Percentiles rank a stretch among this genome's conserved stretches.
These are phyloP conservation scores for Aspergillus carlsbadensis DNA, from an alignment of 495 filamentous ascomycete genomes.

Conservation along the genomic window DNA sequence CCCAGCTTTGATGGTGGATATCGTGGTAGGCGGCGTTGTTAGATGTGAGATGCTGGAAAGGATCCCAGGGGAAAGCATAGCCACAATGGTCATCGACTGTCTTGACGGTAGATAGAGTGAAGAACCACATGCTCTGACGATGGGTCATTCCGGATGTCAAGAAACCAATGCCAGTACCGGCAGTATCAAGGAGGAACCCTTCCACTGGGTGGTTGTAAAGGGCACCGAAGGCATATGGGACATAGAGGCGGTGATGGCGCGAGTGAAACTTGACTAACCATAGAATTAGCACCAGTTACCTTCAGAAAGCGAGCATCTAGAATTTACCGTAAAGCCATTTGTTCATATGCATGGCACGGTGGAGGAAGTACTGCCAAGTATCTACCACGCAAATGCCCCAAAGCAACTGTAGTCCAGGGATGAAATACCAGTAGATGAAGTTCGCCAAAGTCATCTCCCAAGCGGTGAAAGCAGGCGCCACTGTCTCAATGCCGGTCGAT, in stretches of 20 bases:
- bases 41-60: slow-evolving; percentile 81
- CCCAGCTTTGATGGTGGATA: slow-evolving; percentile 98
- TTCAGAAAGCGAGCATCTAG: background rate
- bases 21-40: slow-evolving; percentile 97
- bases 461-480: slow-evolving; percentile 37
- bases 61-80: slow-evolving; percentile 93
- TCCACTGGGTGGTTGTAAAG: slow-evolving; percentile 92
- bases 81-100: slow-evolving; percentile 98
- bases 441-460: slow-evolving; percentile 79
- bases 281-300: slow-evolving; percentile 1
- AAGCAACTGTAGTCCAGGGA: slow-evolving; percentile 73
- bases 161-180: slow-evolving; percentile 80
- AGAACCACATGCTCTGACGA: slow-evolving; percentile 82
- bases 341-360: slow-evolving; percentile 92
- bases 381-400: slow-evolving; percentile 74
- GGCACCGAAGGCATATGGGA: slow-evolving; percentile 95
- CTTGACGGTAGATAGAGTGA: slow-evolving; percentile 82
- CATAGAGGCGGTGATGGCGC: slow-evolving; percentile 91
- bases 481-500: slow-evolving; percentile 31
- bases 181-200: slow-evolving; percentile 88
- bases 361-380: slow-evolving; percentile 96
- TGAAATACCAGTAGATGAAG: slow-evolving; percentile 72
- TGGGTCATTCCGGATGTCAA: slow-evolving; percentile 72
- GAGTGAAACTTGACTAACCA: slow-evolving; percentile 81
- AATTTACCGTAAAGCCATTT: slow-evolving; percentile 92